Evolutionary conservation across 2,329 filamentous ascomycete genomes (phyloP), one percentile per base, ranked within the genome.

Genomic region (Ascocoryne sarcoides): DNA sequence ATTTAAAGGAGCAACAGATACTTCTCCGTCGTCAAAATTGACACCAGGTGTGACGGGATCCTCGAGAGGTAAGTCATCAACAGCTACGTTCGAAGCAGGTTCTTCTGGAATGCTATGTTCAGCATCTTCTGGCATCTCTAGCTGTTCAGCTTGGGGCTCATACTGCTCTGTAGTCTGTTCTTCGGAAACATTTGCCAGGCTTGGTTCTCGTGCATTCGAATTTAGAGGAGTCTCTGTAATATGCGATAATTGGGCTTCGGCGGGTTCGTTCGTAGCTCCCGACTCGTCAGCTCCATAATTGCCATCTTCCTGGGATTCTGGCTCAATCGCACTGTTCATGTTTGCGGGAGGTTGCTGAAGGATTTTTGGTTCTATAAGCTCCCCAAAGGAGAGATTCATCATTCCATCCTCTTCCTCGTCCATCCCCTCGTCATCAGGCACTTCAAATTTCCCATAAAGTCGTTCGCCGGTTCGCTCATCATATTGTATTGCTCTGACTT

Each of bases 371-470:
- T 87, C 79, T 28, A 77, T 70, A 56, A 92, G 67, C 16, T 85
- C 79, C 2, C 59, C 57, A 61, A 83, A 81, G 0, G 60, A 52
- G 20, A 88, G 43, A 5, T 68, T 68, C n/a, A 79, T 70, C 36
- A 72, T 66, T 1, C 82, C 82, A 45, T 80, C 70, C 41, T 82
- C 64, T 2, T 61, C 62, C 8, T 66, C 66, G 10, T 70, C 69
- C 2, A 62, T 64, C 1, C 74, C 73, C 10, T 75, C 76, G 9
- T 78, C 71, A 5, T 75, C 74, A 0, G 82, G 81, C 51, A 79
- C 78, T 53, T 93, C 86, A 49, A 93, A 92, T 43, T 79, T 84
- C 46, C 73, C 78, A 52, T 90, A 94, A 8, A 86, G 62, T 8
- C 86, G 73, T 46, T 82, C 69, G 0, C 86, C 87, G 0, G 82